These are phyloP conservation scores for Rhizophagus sp. DNA, from an alignment of 192 early-diverging fungal genomes.

Conservation along the genomic window DNA sequence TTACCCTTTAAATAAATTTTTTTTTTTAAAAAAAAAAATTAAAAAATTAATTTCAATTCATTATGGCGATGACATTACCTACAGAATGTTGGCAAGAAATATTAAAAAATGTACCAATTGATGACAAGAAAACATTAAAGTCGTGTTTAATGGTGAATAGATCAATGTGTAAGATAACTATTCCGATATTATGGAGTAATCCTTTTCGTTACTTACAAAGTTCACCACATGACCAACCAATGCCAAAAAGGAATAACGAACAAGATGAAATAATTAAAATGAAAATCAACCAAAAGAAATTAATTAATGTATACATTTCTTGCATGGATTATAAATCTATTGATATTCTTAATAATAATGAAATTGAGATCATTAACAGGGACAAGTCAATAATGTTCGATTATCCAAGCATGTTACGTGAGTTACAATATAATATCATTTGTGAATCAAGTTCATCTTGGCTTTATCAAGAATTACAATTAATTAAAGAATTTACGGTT, in stretches of 20 bases:
- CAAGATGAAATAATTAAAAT: background rate
- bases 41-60: too few species aligned
- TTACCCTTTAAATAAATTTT: too few species aligned
- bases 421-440: background rate
- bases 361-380: background rate
- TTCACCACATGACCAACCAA: background rate
- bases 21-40: too few species aligned
- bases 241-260: background rate
- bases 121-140: background rate
- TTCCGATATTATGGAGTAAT: constrained; percentile 13
- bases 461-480: background rate
- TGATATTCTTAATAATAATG: background rate
- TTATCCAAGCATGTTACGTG: background rate
- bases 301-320: background rate
- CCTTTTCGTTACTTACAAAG: background rate
- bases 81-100: constrained; percentile 9
- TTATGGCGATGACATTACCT: background rate
- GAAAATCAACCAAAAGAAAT: background rate
- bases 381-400: background rate
- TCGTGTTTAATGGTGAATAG: constrained; percentile 15
- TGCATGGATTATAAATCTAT: background rate
- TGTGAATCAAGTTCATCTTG: constrained; percentile 6
- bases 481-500: background rate
- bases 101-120: background rate
- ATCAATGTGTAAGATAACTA: background rate